A percentile compares a stretch with the other conserved stretches of the same genome.
These are phyloP conservation scores for Aureoboletus auriporus DNA, from an alignment of 768 basidiomycete genomes.

Conservation along the genomic window DNA sequence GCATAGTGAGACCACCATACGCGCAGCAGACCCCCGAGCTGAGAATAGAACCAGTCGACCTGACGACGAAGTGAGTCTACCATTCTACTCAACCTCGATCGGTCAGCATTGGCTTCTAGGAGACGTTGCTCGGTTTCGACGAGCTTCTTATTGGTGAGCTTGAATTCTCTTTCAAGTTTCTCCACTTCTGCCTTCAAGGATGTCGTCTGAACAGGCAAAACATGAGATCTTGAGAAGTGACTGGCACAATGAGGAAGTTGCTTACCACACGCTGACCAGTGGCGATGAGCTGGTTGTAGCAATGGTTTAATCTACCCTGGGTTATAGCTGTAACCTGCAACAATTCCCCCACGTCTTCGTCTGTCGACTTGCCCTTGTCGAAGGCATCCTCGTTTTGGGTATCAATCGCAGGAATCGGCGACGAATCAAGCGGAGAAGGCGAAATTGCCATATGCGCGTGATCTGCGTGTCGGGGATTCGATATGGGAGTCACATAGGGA, in stretches of 20 bases:
- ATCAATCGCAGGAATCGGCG: slow-evolving; percentile 7
- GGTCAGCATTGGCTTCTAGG: slow-evolving; percentile 15
- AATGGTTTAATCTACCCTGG: slow-evolving; percentile 11
- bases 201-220: slow-evolving; percentile 5
- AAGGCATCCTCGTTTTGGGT: not conserved
- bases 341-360: slow-evolving; percentile 5
- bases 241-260: not conserved
- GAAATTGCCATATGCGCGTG: not conserved
- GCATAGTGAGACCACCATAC: slow-evolving; percentile 2
- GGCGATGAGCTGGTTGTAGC: slow-evolving; percentile 7
- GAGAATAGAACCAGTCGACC: slow-evolving; percentile 9
- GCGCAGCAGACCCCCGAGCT: slow-evolving; percentile 6
- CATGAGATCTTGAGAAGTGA: slow-evolving; percentile 7
- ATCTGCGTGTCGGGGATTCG: slow-evolving; percentile 16
- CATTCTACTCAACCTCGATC: slow-evolving; percentile 7
- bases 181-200: slow-evolving; percentile 14
- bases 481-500: slow-evolving; percentile 25
- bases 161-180: slow-evolving; percentile 12
- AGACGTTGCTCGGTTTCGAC: slow-evolving; percentile 16
- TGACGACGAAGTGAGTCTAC: slow-evolving; percentile 6
- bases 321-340: slow-evolving; percentile 15
- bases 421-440: not conserved
- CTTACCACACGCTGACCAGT: slow-evolving; percentile 11
- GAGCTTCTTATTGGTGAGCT: slow-evolving; percentile 13
- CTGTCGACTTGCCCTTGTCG: not conserved